Base-by-base conservation (phyloP, 2,329 filamentous ascomycete genomes). In the Phyllosticta paracitricarpa region DNA sequence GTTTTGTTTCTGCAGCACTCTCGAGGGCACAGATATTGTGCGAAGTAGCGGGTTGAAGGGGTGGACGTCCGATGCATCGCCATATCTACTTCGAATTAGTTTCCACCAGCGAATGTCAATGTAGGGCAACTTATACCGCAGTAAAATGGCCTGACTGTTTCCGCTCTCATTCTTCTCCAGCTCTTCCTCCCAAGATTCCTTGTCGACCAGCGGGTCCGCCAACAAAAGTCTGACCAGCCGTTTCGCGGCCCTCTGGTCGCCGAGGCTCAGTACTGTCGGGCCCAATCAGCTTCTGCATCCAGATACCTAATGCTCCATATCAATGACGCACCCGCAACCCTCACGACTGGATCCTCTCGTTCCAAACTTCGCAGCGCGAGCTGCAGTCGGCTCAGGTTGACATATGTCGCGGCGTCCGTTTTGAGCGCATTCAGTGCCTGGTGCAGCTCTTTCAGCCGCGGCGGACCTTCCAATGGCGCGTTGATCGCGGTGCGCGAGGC, bases 301-400 rank as follows among this genome's bases (percentile, higher is more conserved):
- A 64, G n/a, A 69, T 68, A 51, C 68, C 66, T 1, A 35, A 58
- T 35, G 7, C 35, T 5, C 10, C 2, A 7, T 28, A 8, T 17
- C 14, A 71, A 52, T n/a, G 70, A 70, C 56, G 70, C 70, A 78
- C 83, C 76, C 54, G 83, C 84, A 66, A 87, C 73, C 57, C 84
- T 74, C 54, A 83, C 77, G 9, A 83, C 76, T 2, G 82, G 79
- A 63, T 76, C 73, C 55, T 80, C 75, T 25, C 76, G 78, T 67
- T 84, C 82, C 64, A 87, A 69, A 24, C 88, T 85, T 64, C 84
- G 81, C 24, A 90, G 75, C 12, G 88, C 89, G 66, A 93, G 81
- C 72, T 89, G 86, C 54, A 92, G 71, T 61, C 87, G 80, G 30
- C 87, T 84, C n/a, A 87, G 79, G 68, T 88, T 88, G 59, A 89